These are phyloP conservation scores for Mortierella sp. DNA, from an alignment of 371 early-diverging fungal genomes.

Conservation along the genomic window DNA sequence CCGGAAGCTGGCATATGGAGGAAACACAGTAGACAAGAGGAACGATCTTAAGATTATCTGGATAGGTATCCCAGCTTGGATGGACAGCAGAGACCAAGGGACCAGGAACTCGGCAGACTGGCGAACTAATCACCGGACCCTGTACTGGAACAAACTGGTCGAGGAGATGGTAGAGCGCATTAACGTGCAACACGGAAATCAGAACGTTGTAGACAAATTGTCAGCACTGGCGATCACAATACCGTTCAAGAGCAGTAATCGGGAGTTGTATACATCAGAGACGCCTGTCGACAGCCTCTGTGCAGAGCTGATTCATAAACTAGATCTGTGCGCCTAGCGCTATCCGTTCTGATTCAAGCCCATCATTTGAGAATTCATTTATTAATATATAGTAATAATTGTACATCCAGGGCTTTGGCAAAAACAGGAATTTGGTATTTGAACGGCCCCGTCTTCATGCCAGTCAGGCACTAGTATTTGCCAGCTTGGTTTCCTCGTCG, in stretches of 20 bases:
- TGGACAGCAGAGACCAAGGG: conserved; percentile 2
- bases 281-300: conserved; percentile 10
- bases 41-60: conserved; percentile 31
- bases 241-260: conserved; percentile 28
- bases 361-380: too few relatives aligned
- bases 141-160: conserved; percentile 35
- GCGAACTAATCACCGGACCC: conserved; percentile 27
- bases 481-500: conserved; percentile 8
- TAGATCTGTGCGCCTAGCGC: conserved; percentile 26
- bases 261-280: conserved; percentile 18
- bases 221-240: conserved; percentile 25
- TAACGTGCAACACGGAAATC: conserved; percentile 10
- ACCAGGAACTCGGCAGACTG: background rate
- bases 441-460: too few relatives aligned
- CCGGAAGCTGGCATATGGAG: background rate
- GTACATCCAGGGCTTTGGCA: too few relatives aligned
- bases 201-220: conserved; percentile 22
- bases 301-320: conserved; percentile 34
- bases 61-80: conserved; percentile 32
- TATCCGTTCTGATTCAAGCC: too few relatives aligned
- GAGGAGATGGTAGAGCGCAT: conserved; percentile 18
- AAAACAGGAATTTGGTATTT: too few relatives aligned
- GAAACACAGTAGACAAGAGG: conserved; percentile 2
- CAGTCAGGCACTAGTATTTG: background rate
- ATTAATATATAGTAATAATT: too few relatives aligned